phyloP scores from a whole-genome alignment of 257 asterid species.

The Solanum raphanifolium region DNA sequence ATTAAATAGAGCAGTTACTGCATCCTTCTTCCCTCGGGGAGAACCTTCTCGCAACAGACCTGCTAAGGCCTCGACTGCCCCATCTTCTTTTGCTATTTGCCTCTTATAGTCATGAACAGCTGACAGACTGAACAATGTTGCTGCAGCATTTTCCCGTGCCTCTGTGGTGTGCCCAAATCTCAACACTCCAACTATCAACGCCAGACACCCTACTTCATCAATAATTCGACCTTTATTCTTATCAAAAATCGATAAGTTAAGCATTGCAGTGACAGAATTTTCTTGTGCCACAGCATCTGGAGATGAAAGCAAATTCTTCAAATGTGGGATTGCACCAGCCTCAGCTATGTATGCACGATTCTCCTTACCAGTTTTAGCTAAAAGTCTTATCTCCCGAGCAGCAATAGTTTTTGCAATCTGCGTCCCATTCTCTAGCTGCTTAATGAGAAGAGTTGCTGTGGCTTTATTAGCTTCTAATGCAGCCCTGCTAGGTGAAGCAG shows the following conservation, averaged over 20 bases:
- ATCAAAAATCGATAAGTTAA: slow-evolving; percentile 76
- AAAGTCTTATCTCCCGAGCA: slow-evolving; percentile 69
- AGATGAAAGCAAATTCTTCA: slow-evolving; percentile 46
- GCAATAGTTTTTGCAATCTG: slow-evolving; percentile 54
- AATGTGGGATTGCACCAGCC: slow-evolving; percentile 69
- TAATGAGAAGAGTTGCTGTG: slow-evolving; percentile 44
- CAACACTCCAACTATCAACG: slow-evolving; percentile 55
- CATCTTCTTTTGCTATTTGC: slow-evolving; percentile 55
- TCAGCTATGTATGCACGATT: slow-evolving; percentile 81
- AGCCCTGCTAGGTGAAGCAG: slow-evolving; percentile 49
- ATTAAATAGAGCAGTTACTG: slow-evolving; percentile 80
- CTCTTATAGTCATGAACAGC: slow-evolving; percentile 84
- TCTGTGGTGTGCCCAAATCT: slow-evolving; percentile 64
- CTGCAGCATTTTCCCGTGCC: slow-evolving; percentile 92
- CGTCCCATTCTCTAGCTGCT: slow-evolving; percentile 56
- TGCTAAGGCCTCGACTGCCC: slow-evolving; percentile 72
- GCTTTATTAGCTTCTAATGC: slow-evolving; percentile 67
- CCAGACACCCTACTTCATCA: slow-evolving; percentile 74
- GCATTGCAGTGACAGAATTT: slow-evolving; percentile 82
- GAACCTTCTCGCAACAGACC: slow-evolving; percentile 59
- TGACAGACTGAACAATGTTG: slow-evolving; percentile 86
- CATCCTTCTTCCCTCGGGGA: slow-evolving; percentile 77
- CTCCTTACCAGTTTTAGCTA: slow-evolving; percentile 71
- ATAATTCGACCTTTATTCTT: slow-evolving; percentile 64
- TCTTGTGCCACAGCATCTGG: slow-evolving; percentile 69